A percentile compares a stretch with the other conserved stretches of the same genome.
Conservation (phyloP, 176 grass and related monocot genomes). For the Saccharum spontaneum region DNA sequence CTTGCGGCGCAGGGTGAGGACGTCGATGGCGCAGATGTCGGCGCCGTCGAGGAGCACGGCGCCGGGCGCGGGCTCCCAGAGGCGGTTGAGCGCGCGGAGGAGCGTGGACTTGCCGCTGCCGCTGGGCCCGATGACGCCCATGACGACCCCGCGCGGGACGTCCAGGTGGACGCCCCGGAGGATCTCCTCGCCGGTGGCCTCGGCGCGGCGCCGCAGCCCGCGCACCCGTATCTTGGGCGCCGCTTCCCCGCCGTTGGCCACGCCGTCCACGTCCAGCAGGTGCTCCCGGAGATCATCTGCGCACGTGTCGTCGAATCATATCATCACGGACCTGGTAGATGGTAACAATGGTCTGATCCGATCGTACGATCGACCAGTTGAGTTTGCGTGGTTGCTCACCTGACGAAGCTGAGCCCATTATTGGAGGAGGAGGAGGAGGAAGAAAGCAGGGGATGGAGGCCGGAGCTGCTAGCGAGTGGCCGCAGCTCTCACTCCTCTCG, state of each 20-base stretch:
- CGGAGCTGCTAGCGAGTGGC: no score
- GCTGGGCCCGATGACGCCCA: conserved; percentile 93
- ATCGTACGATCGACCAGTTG: no score
- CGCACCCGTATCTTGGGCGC: conserved; percentile 63
- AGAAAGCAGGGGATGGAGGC: no score
- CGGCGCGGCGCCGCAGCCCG: conserved; percentile 55
- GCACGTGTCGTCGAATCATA: neutral
- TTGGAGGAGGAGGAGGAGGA: neutral
- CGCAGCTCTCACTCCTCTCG: neutral
- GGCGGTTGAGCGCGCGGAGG: conserved; percentile 86
- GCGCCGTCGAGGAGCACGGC: conserved; percentile 74
- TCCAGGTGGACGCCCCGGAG: conserved; percentile 62
- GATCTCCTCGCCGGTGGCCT: conserved; percentile 62
- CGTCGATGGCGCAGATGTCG: conserved; percentile 76
- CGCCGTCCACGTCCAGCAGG: conserved; percentile 61
- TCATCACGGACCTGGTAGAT: neutral
- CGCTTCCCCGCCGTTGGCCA: neutral
- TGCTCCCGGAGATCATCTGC: conserved; percentile 63
- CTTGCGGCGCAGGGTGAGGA: conserved; percentile 77
- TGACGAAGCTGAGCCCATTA: conserved; percentile 57
- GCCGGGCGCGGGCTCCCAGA: conserved; percentile 76
- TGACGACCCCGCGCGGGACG: conserved; percentile 65
- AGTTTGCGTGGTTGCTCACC: neutral
- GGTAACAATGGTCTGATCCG: neutral
- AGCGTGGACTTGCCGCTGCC: conserved; percentile 99